phyloP scores from a whole-genome alignment of 2,329 filamentous ascomycete species.

The Epichloe coenophiala region DNA sequence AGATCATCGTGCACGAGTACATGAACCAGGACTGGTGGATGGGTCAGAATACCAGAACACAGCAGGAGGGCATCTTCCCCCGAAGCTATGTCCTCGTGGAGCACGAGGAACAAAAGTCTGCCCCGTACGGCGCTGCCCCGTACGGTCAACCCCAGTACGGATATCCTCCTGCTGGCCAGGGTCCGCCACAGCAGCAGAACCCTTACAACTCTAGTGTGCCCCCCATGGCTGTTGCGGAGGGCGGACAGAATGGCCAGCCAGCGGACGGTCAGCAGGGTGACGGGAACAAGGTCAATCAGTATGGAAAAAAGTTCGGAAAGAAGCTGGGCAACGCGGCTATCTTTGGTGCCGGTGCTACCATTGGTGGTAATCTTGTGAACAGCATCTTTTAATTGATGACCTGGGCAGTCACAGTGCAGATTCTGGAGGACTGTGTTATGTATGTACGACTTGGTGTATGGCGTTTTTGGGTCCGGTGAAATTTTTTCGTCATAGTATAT shows the following conservation, averaged over 20 bases:
- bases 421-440: neutral
- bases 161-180: constrained; percentile 16
- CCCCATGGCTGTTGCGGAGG: constrained; percentile 61
- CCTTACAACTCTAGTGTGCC: constrained; percentile 60
- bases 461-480: neutral
- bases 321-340: constrained; percentile 72
- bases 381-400: constrained; percentile 56
- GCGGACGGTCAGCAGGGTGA: constrained; percentile 25
- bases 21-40: constrained; percentile 98
- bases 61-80: constrained; percentile 89
- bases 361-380: constrained; percentile 82
- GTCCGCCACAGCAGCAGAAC: constrained; percentile 37
- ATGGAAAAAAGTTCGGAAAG: constrained; percentile 95
- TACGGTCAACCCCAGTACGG: constrained; percentile 24
- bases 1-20: constrained; percentile 70
- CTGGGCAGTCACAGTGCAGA: neutral
- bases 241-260: constrained; percentile 22
- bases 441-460: neutral
- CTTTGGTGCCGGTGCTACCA: constrained; percentile 84
- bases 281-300: constrained; percentile 51
- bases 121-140: constrained; percentile 19
- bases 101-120: constrained; percentile 34
- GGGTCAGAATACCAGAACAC: constrained; percentile 72
- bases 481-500: neutral
- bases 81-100: constrained; percentile 72